A percentile compares a stretch with the other conserved stretches of the same genome.
These are phyloP conservation scores for Lotmaria passim DNA, from an alignment of 208 protist genomes.

Conservation along the genomic window DNA sequence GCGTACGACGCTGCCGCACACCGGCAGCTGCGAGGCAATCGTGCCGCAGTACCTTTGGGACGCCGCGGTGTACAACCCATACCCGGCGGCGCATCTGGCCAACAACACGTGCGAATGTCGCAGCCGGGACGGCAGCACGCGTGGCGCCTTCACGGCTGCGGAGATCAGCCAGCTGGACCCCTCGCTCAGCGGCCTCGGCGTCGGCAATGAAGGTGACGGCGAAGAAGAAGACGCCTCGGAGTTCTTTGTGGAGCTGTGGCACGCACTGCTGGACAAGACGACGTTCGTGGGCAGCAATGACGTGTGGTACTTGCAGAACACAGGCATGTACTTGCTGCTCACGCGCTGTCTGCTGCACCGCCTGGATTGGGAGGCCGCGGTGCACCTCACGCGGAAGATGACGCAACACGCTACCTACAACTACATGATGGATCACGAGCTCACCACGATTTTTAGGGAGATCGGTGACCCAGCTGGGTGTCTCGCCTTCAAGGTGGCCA, in stretches of 20 bases:
- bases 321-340: constrained; percentile 84
- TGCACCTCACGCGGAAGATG: constrained; percentile 75
- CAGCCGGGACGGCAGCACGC: neutral
- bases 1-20: constrained; percentile 76
- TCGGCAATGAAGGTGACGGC: constrained; percentile 21
- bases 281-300: constrained; percentile 52
- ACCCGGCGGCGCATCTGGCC: constrained; percentile 47
- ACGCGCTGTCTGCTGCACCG: constrained; percentile 82
- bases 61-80: constrained; percentile 79
- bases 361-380: constrained; percentile 88
- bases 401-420: constrained; percentile 78
- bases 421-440: constrained; percentile 85
- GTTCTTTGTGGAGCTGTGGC: constrained; percentile 85
- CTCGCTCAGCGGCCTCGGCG: constrained; percentile 17
- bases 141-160: constrained; percentile 11
- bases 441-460: constrained; percentile 81
- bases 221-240: constrained; percentile 35
- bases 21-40: constrained; percentile 46
- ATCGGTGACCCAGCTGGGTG: constrained; percentile 86
- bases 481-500: constrained; percentile 88
- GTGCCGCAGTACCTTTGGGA: constrained; percentile 84
- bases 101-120: constrained; percentile 4
- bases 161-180: constrained; percentile 17
- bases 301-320: constrained; percentile 84
- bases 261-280: constrained; percentile 64